These are phyloP conservation scores for Artemisia argyi DNA, from an alignment of 129 eudicot genomes.

Conservation along the genomic window DNA sequence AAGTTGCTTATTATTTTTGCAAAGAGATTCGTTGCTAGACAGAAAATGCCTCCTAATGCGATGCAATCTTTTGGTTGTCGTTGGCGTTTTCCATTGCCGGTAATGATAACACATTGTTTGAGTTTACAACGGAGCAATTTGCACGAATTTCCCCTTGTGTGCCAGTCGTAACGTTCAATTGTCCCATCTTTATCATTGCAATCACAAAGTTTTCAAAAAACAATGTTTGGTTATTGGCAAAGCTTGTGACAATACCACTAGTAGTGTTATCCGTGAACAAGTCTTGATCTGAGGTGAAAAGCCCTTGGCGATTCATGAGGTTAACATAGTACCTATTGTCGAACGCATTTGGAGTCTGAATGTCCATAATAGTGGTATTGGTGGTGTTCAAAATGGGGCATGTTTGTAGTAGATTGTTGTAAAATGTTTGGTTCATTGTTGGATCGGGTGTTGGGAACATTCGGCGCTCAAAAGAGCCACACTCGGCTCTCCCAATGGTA, in stretches of 20 bases:
- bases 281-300: conserved; percentile 66
- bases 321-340: conserved; percentile 69
- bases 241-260: conserved; percentile 40
- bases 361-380: conserved; percentile 51
- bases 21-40: no score
- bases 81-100: conserved; percentile 49
- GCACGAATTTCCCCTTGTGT: no score
- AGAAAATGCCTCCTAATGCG: not conserved
- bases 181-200: conserved; percentile 68
- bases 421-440: conserved; percentile 49
- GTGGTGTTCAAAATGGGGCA: conserved; percentile 41
- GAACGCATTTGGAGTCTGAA: conserved; percentile 54
- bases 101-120: conserved; percentile 54
- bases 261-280: conserved; percentile 56
- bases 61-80: conserved; percentile 30
- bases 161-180: conserved; percentile 35
- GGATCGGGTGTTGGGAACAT: conserved; percentile 60
- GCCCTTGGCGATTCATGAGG: conserved; percentile 65
- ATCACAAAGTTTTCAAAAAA: conserved; percentile 59
- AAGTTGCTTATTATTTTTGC: no score
- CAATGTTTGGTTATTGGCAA: conserved; percentile 46
- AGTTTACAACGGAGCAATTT: not conserved
- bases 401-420: conserved; percentile 33
- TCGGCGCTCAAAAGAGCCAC: conserved; percentile 46
- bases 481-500: conserved; percentile 62